Evolutionary conservation across 2,329 filamentous ascomycete genomes (phyloP).

Genomic region (Penicillium sp.): DNA sequence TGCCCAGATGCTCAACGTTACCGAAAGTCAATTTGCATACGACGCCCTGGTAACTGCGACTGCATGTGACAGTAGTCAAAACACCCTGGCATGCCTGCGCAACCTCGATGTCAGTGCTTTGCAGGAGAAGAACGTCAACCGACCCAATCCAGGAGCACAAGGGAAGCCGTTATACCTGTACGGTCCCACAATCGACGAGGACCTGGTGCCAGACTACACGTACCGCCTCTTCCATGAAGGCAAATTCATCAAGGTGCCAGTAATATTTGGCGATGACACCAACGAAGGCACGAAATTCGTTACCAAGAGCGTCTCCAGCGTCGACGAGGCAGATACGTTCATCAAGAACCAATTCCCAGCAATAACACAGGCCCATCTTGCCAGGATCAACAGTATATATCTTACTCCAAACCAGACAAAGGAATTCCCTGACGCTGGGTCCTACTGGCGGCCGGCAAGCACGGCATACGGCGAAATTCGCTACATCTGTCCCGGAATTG

Average conservation of each 20-base stretch:
- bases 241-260: conserved; percentile 52
- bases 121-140: conserved; percentile 47
- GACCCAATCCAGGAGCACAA: conserved; percentile 46
- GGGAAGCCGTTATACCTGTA: conserved; percentile 51
- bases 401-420: conserved; percentile 48
- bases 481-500: conserved; percentile 63
- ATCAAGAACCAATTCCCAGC: conserved; percentile 58
- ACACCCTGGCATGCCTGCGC: conserved; percentile 52
- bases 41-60: conserved; percentile 52
- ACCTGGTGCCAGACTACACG: conserved; percentile 53
- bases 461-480: conserved; percentile 64
- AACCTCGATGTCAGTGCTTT: conserved; percentile 44
- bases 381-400: conserved; percentile 55
- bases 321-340: conserved; percentile 54
- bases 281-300: conserved; percentile 66
- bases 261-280: conserved; percentile 58
- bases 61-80: conserved; percentile 40
- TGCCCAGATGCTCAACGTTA: conserved; percentile 47
- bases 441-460: conserved; percentile 59
- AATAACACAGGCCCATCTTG: conserved; percentile 52
- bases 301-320: conserved; percentile 48
- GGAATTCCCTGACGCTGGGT: conserved; percentile 49
- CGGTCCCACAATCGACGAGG: conserved; percentile 51
- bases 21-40: conserved; percentile 53
- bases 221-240: conserved; percentile 49